Evolutionary conservation across 1,284 basidiomycete species (phyloP).

Genomic region (Ustilago loliicola): DNA sequence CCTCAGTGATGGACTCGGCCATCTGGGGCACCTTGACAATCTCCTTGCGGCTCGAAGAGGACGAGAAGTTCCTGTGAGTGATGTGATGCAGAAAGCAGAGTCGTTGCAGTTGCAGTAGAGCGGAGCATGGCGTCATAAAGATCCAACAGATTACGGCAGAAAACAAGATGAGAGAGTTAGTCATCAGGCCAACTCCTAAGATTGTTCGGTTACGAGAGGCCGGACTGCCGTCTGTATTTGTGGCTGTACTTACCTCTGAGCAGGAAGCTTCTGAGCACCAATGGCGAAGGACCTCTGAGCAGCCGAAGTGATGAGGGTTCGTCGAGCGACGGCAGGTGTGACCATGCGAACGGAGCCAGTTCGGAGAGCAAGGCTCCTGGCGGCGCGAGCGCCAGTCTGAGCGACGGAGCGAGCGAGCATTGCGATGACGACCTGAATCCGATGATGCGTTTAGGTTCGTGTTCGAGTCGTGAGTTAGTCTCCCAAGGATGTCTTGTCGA

Average conservation of each 20-base stretch:
- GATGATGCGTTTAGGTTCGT: neutral
- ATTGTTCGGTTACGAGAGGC: too few relatives aligned
- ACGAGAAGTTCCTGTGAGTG: conserved; percentile 44
- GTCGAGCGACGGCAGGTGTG: conserved; percentile 46
- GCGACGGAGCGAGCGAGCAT: conserved; percentile 48
- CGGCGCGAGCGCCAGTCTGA: conserved; percentile 44
- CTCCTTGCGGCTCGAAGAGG: conserved; percentile 71
- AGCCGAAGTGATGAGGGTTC: conserved; percentile 44
- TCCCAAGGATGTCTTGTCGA: conserved; percentile 6
- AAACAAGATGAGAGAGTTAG: neutral
- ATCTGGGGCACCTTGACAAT: conserved; percentile 97
- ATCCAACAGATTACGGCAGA: neutral
- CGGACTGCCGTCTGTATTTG: too few relatives aligned
- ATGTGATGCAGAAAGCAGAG: neutral
- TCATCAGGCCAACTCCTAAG: neutral
- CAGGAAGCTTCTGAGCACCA: conserved; percentile 35
- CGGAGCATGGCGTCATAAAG: neutral
- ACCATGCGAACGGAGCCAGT: conserved; percentile 44
- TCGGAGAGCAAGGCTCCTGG: conserved; percentile 44
- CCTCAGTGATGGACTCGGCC: conserved; percentile 99
- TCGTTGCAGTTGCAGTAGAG: neutral
- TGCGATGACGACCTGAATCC: conserved; percentile 3
- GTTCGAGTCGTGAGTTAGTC: neutral
- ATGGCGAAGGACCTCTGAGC: conserved; percentile 30
- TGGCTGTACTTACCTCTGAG: conserved; percentile 38